These are phyloP conservation scores for Conoideocrella luteorostrata DNA, from an alignment of 2,329 filamentous ascomycete genomes.

Conservation along the genomic window DNA sequence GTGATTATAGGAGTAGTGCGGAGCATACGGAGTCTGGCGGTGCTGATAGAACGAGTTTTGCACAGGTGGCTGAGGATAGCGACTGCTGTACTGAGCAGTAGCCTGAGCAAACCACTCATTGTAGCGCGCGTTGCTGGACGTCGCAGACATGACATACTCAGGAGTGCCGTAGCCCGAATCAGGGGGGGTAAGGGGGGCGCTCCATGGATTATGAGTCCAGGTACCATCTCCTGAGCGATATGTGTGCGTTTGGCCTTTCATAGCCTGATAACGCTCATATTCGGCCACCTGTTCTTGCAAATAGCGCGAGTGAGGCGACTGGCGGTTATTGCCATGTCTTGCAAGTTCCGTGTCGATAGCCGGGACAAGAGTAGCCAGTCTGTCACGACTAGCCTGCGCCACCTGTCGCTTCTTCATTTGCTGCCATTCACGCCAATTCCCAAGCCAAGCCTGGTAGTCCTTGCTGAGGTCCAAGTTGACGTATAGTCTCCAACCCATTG, in stretches of 20 bases:
- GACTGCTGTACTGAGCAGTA: constrained; percentile 35
- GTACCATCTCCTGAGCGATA: constrained; percentile 40
- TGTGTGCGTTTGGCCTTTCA: constrained; percentile 33
- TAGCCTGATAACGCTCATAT: constrained; percentile 41
- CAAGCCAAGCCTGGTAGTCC: constrained; percentile 59
- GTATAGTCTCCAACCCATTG: constrained; percentile 79
- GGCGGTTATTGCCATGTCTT: constrained; percentile 31
- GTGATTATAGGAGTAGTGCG: constrained; percentile 39
- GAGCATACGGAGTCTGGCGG: constrained; percentile 34
- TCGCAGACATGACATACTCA: constrained; percentile 50
- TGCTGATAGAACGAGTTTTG: constrained; percentile 35
- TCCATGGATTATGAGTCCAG: constrained; percentile 40
- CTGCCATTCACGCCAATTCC: constrained; percentile 54
- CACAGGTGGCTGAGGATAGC: constrained; percentile 36
- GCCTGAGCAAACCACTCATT: constrained; percentile 50
- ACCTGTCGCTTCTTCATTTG: constrained; percentile 48
- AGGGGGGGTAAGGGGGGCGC: constrained; percentile 49
- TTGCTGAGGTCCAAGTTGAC: constrained; percentile 74
- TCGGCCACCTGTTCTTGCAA: constrained; percentile 50
- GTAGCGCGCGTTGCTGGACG: constrained; percentile 48
- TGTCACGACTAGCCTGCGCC: constrained; percentile 42
- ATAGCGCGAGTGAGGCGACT: constrained; percentile 38
- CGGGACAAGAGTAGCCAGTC: constrained; percentile 41
- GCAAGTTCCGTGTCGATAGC: constrained; percentile 38
- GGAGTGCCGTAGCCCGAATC: constrained; percentile 58